phyloP scores from a whole-genome alignment of 345 rosid species.

The Barbarea vulgaris region DNA sequence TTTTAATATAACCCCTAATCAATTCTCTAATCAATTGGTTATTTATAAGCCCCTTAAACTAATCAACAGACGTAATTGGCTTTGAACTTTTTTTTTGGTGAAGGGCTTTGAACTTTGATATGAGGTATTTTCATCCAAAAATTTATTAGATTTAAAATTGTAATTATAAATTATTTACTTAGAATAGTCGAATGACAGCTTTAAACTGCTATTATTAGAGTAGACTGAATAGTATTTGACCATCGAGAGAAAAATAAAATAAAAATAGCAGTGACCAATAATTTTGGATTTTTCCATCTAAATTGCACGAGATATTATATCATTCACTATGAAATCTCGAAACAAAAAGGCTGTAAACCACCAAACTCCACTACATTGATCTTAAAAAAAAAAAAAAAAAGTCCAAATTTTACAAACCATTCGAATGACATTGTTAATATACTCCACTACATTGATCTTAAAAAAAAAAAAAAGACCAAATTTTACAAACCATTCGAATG shows the following conservation, averaged over 20 bases:
- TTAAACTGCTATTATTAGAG: slow-evolving; percentile 14
- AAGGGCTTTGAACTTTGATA: no score
- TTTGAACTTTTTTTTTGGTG: slow-evolving; percentile 18
- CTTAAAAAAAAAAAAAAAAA: not conserved
- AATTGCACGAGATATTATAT: slow-evolving; percentile 2
- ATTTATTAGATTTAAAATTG: not conserved
- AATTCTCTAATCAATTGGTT: slow-evolving; percentile 24
- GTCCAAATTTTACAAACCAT: not conserved
- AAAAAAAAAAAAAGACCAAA: not conserved
- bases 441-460: not conserved
- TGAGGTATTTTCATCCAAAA: not conserved
- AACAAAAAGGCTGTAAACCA: slow-evolving; percentile 35
- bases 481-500: not conserved
- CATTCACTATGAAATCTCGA: slow-evolving; percentile 13
- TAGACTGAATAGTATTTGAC: not conserved
- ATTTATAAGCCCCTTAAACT: not conserved
- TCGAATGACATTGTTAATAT: not conserved
- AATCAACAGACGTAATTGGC: slow-evolving; percentile 13
- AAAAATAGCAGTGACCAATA: slow-evolving; percentile 23
- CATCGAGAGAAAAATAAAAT: not conserved
- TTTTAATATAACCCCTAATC: slow-evolving; percentile 12
- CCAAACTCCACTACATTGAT: slow-evolving; percentile 4
- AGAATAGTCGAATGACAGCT: slow-evolving; percentile 21
- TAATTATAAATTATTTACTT: not conserved
- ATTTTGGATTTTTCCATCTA: slow-evolving; percentile 2